Evolutionary conservation across 1,284 basidiomycete species (phyloP).

Genomic region (Pyrrhoderma noxium): DNA sequence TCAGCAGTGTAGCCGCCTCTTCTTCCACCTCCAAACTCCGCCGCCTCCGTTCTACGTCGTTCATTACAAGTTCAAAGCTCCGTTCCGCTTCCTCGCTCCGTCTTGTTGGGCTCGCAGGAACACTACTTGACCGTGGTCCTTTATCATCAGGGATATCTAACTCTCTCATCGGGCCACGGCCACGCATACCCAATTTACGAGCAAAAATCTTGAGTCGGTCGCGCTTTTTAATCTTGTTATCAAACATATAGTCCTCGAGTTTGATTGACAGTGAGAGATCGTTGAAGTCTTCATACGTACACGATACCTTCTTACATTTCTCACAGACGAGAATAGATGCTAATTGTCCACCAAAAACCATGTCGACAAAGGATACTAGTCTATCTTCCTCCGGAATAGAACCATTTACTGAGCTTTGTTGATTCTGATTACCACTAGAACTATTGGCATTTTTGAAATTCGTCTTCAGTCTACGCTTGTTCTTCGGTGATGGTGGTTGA

Average conservation of each 20-base stretch:
- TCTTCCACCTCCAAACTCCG: slow-evolving; percentile 14
- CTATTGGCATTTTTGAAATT: background rate
- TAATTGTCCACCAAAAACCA: slow-evolving; percentile 83
- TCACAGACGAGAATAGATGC: slow-evolving; percentile 90
- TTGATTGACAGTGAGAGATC: slow-evolving; percentile 86
- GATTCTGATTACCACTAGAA: slow-evolving; percentile 2
- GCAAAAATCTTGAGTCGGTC: slow-evolving; percentile 67
- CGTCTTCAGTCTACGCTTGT: slow-evolving; percentile 9
- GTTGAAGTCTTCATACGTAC: slow-evolving; percentile 90
- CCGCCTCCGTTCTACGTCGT: slow-evolving; percentile 9
- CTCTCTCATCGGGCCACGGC: slow-evolving; percentile 1
- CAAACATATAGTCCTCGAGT: slow-evolving; percentile 55
- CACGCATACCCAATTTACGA: slow-evolving; percentile 44
- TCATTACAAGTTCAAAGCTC: slow-evolving; percentile 9
- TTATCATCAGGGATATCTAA: slow-evolving; percentile 5
- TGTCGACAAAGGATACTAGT: slow-evolving; percentile 74
- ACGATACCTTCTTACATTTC: slow-evolving; percentile 85
- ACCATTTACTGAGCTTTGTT: background rate
- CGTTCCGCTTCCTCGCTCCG: slow-evolving; percentile 16
- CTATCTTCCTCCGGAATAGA: slow-evolving; percentile 34
- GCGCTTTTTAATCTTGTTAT: slow-evolving; percentile 51
- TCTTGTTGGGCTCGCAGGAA: slow-evolving; percentile 28
- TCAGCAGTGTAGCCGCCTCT: slow-evolving; percentile 2
- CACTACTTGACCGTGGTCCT: slow-evolving; percentile 18
- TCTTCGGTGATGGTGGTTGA: slow-evolving; percentile 37